phyloP scores from a whole-genome alignment of 148 eudicot genomes.

The Diospyros kaki region DNA sequence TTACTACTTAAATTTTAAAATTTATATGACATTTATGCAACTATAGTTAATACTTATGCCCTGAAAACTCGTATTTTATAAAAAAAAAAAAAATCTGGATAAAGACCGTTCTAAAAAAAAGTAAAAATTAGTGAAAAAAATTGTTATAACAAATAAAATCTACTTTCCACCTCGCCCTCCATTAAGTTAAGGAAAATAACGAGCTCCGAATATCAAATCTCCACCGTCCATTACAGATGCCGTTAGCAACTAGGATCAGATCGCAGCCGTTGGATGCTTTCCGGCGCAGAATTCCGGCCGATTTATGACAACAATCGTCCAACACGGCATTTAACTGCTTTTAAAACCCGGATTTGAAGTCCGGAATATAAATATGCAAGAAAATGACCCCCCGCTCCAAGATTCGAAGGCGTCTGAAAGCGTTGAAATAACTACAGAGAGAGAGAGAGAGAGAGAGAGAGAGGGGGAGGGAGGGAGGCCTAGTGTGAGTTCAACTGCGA shows the following conservation, averaged over 20 bases:
- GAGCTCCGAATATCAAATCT: slow-evolving; percentile 7
- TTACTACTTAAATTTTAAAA: too few species aligned
- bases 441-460: neutral
- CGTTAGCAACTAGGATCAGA: neutral
- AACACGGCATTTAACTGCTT: slow-evolving; percentile 38
- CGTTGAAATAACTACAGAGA: neutral
- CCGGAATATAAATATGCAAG: slow-evolving; percentile 27
- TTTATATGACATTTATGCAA: too few species aligned
- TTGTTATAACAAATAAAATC: too few species aligned
- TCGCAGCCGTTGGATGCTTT: slow-evolving; percentile 21
- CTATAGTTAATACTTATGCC: too few species aligned
- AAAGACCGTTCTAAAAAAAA: too few species aligned
- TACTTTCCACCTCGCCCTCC: too few species aligned
- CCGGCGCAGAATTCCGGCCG: slow-evolving; percentile 5
- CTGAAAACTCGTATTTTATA: too few species aligned
- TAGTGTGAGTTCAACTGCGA: slow-evolving; percentile 7
- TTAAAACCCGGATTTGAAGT: slow-evolving; percentile 49
- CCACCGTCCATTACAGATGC: slow-evolving; percentile 7
- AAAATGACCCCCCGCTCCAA: neutral
- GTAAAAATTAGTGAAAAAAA: too few species aligned
- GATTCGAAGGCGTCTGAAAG: slow-evolving; percentile 2
- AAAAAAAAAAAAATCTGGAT: too few species aligned
- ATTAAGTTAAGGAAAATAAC: too few species aligned
- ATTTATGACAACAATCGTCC: slow-evolving; percentile 9
- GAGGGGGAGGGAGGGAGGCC: neutral